Percentiles rank a stretch among this genome's conserved stretches.
Evolutionary conservation across 2,329 filamentous ascomycete species (phyloP).

Genomic region (Geoglossum cookeanum): DNA sequence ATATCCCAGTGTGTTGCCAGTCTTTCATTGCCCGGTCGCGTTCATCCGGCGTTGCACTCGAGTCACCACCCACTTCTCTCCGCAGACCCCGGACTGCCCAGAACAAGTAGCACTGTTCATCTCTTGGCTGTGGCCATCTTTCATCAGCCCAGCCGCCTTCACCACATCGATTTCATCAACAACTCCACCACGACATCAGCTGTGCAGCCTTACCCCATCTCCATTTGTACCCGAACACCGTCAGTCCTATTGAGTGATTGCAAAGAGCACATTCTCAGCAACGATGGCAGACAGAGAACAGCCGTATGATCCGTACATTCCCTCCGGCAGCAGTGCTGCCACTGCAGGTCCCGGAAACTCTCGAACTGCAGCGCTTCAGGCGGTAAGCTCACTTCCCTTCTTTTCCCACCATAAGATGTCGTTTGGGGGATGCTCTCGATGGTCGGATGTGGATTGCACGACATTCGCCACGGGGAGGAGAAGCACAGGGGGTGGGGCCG

Average conservation of each 20-base stretch:
- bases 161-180: not conserved
- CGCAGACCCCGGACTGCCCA: not conserved
- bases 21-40: not conserved
- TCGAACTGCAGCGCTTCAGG: conserved; percentile 58
- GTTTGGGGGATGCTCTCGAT: conserved; percentile 4
- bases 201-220: not conserved
- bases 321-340: conserved; percentile 39
- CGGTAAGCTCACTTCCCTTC: conserved; percentile 40
- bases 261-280: not conserved
- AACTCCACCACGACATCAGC: not conserved
- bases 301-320: conserved; percentile 82
- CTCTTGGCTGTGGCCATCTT: not conserved
- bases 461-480: not conserved
- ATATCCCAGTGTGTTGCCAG: too few relatives aligned
- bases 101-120: not conserved
- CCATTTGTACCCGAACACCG: not conserved
- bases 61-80: not conserved
- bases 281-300: conserved; percentile 38
- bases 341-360: conserved; percentile 37
- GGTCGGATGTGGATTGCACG: conserved; percentile 6
- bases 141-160: not conserved
- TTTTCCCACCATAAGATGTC: not conserved
- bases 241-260: not conserved
- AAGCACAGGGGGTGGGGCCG: not conserved
- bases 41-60: not conserved